phyloP scores from a whole-genome alignment of 2,329 filamentous ascomycete species.

The Chaetomiaceae sp. region DNA sequence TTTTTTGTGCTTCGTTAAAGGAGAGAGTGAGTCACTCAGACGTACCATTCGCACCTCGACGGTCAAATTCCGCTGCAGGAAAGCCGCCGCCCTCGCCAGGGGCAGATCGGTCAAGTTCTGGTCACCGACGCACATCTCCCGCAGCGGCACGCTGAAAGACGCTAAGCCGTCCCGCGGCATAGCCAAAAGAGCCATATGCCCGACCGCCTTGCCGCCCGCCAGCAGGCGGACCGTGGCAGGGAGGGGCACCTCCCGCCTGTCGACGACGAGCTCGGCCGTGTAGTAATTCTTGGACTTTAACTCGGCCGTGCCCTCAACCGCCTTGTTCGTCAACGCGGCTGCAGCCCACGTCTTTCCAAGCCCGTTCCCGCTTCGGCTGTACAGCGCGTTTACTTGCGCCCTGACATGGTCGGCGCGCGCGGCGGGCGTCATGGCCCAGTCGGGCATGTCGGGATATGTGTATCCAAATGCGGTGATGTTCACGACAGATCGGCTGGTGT shows the following conservation, averaged over 20 bases:
- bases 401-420: constrained; percentile 57
- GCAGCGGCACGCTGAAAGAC: neutral
- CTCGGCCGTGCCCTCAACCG: too few species aligned
- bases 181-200: constrained; percentile 31
- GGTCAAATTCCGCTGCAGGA: constrained; percentile 17
- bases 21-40: neutral
- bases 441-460: constrained; percentile 35
- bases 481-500: constrained; percentile 35
- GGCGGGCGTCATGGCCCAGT: constrained; percentile 51
- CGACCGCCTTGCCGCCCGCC: constrained; percentile 26
- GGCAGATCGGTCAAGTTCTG: constrained; percentile 15
- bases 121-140: neutral
- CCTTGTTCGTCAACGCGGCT: too few species aligned
- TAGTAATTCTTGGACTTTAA: constrained; percentile 26
- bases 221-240: constrained; percentile 34
- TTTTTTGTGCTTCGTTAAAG: too few species aligned
- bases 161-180: constrained; percentile 30
- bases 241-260: constrained; percentile 33
- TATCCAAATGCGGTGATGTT: constrained; percentile 34
- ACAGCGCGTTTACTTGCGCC: constrained; percentile 52
- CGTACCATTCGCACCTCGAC: constrained; percentile 24
- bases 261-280: constrained; percentile 32
- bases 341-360: neutral
- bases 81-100: constrained; percentile 10
- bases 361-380: constrained; percentile 19